Evolutionary conservation across 2,329 filamentous ascomycete species (phyloP).

Genomic region (Bipolaris bicolor): DNA sequence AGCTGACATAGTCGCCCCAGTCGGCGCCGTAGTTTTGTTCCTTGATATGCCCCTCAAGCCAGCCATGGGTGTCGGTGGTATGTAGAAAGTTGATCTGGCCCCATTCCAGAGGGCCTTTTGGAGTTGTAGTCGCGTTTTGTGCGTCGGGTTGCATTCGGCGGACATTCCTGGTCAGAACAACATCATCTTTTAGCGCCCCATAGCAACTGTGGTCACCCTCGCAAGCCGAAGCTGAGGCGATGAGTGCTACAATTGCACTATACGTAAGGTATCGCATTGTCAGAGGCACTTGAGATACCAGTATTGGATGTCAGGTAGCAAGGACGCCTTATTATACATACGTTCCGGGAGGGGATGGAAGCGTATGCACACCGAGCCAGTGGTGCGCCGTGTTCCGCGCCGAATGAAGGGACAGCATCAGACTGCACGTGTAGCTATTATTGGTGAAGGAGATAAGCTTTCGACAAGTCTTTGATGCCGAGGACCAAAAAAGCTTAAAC

Average conservation of each 20-base stretch:
- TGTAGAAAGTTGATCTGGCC: conserved; percentile 71
- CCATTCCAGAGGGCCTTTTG: conserved; percentile 60
- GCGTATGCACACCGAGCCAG: conserved; percentile 1
- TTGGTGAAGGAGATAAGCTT: conserved; percentile 32
- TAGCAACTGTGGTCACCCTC: conserved; percentile 48
- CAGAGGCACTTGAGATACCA: neutral
- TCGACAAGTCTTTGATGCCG: conserved; percentile 12
- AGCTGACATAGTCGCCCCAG: conserved; percentile 70
- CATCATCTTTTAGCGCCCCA: conserved; percentile 48
- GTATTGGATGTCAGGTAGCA: neutral
- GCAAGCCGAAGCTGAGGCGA: conserved; percentile 29
- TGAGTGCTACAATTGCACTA: conserved; percentile 13
- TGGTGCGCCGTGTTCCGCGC: neutral
- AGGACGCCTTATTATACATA: conserved; percentile 16
- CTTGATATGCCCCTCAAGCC: conserved; percentile 66
- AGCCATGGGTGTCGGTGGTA: conserved; percentile 67
- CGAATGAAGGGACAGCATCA: neutral
- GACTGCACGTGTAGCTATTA: conserved; percentile 21
- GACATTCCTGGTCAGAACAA: conserved; percentile 51
- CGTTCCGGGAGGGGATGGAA: neutral
- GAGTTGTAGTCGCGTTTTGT: conserved; percentile 46
- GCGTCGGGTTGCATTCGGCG: conserved; percentile 55
- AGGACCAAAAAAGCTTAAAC: conserved; percentile 28
- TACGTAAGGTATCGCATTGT: conserved; percentile 20
- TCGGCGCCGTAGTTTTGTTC: conserved; percentile 69